A percentile compares a stretch with the other conserved stretches of the same genome.
These are phyloP conservation scores for Aspergillus fumigatiaffinis DNA, from an alignment of 2,329 filamentous ascomycete species.

Conservation along the genomic window DNA sequence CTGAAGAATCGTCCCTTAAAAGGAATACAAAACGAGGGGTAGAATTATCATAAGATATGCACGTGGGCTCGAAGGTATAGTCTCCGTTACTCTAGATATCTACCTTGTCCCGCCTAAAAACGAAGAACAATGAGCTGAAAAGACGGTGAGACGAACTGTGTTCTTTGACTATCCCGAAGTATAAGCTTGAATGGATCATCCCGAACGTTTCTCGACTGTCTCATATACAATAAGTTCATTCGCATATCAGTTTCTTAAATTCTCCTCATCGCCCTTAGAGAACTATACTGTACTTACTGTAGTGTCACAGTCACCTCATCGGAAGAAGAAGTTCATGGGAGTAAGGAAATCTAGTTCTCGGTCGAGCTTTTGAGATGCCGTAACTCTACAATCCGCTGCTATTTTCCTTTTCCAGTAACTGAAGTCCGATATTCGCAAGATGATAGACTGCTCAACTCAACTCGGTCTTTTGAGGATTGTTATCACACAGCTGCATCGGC, in stretches of 20 bases:
- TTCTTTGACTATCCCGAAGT: not conserved
- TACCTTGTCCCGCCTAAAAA: not conserved
- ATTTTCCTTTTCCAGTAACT: not conserved
- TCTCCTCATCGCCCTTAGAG: not conserved
- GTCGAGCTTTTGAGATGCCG: not conserved
- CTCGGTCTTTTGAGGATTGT: not conserved
- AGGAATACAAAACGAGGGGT: not conserved
- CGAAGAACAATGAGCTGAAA: not conserved
- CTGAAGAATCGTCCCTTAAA: not conserved
- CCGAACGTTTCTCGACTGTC: not conserved
- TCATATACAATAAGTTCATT: not conserved
- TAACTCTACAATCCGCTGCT: not conserved
- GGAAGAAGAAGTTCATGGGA: not conserved
- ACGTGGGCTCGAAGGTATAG: too few species aligned
- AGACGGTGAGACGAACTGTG: not conserved
- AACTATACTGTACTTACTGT: not conserved
- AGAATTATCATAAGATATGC: too few species aligned
- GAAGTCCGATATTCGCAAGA: not conserved
- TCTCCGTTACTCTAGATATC: not conserved
- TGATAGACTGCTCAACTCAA: not conserved
- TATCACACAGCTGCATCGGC: slow-evolving; percentile 10
- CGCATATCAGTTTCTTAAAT: not conserved
- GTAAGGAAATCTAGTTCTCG: not conserved
- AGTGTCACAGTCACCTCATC: not conserved
- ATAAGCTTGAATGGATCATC: not conserved